phyloP scores from a whole-genome alignment of 805 yeast genomes.

The Scheffersomyces lignosus region DNA sequence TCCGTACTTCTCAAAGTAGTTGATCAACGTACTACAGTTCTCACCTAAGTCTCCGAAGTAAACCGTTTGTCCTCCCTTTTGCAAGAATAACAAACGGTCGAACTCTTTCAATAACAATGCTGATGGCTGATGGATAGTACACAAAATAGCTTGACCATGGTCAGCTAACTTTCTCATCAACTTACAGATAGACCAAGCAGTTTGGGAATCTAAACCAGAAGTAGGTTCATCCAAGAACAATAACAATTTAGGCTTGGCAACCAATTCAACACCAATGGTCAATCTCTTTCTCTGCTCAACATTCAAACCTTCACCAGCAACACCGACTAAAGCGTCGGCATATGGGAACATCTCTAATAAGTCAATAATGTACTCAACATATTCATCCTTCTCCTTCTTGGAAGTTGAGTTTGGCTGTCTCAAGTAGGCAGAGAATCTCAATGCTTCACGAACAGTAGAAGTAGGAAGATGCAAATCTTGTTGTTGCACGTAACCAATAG shows the following conservation, averaged over 20 bases:
- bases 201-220: constrained; percentile 71
- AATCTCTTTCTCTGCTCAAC: constrained; percentile 69
- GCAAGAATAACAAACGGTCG: constrained; percentile 63
- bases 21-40: constrained; percentile 55
- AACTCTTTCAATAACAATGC: constrained; percentile 67
- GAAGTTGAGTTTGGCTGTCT: constrained; percentile 67
- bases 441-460: constrained; percentile 73
- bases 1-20: constrained; percentile 71
- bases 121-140: constrained; percentile 80
- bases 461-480: constrained; percentile 73
- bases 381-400: constrained; percentile 57
- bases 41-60: constrained; percentile 81
- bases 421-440: constrained; percentile 67
- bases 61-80: constrained; percentile 77
- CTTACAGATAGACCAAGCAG: constrained; percentile 68
- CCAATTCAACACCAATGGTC: constrained; percentile 72
- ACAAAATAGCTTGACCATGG: constrained; percentile 72
- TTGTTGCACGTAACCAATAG: constrained; percentile 81
- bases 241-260: constrained; percentile 64
- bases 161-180: constrained; percentile 66
- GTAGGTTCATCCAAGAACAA: constrained; percentile 73
- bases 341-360: constrained; percentile 67
- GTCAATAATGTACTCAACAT: constrained; percentile 67
- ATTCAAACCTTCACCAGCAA: constrained; percentile 68
- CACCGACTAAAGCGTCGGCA: constrained; percentile 80